Evolutionary conservation across 345 rosid species (phyloP).

Genomic region (Crucihimalaya himalaica): DNA sequence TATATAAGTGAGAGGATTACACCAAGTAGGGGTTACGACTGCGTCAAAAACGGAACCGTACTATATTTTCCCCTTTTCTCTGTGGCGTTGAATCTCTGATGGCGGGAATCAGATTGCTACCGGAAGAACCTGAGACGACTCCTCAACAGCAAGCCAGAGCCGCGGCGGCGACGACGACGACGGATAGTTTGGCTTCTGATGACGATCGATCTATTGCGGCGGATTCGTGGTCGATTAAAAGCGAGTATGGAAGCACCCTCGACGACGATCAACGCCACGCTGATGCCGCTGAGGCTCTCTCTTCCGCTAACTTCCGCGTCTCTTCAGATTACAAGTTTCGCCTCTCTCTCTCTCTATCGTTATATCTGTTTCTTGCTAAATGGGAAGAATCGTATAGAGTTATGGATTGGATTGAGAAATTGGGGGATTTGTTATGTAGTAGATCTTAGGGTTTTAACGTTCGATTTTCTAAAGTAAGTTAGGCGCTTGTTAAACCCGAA

Average conservation of each 20-base stretch:
- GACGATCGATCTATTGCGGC: constrained; percentile 98
- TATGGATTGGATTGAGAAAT: background rate
- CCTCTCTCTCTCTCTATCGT: background rate
- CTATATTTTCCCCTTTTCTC: background rate
- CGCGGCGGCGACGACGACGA: constrained; percentile 17
- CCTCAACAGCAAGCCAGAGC: constrained; percentile 46
- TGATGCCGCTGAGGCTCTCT: constrained; percentile 90
- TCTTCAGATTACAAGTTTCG: constrained; percentile 78
- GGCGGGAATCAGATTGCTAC: constrained; percentile 62
- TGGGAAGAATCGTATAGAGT: background rate
- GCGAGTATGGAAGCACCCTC: constrained; percentile 96
- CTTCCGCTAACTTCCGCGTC: constrained; percentile 66
- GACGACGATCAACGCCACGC: constrained; percentile 99
- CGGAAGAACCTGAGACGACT: constrained; percentile 61
- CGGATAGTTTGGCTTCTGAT: constrained; percentile 87
- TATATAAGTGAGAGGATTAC: background rate
- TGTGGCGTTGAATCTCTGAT: constrained; percentile 44
- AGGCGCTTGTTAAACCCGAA: background rate
- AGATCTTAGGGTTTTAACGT: constrained; percentile 24
- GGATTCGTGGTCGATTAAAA: constrained; percentile 98
- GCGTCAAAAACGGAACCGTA: constrained; percentile 29
- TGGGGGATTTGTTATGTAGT: background rate
- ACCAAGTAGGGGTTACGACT: constrained; percentile 17
- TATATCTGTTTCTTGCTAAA: background rate
- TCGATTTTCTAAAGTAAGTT: background rate